Base-by-base conservation (phyloP, 805 yeast genomes). In the Pichia phayaonensis region DNA sequence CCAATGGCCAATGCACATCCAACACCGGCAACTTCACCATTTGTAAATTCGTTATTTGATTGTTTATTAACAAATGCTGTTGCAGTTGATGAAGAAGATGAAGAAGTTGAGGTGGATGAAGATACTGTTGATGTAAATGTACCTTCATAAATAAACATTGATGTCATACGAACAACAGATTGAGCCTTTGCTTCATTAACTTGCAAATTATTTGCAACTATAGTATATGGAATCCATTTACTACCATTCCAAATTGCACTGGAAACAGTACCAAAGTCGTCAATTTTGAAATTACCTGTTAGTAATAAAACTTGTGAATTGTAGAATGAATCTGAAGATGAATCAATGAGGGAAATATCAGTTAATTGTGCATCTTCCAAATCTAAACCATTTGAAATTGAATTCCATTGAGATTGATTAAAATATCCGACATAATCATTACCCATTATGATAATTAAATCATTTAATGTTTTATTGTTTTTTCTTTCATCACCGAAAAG, bases 21-120 rank as follows among this genome's bases (percentile, higher is more conserved):
- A 42, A 85, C 76, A 27, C 86, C 74, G 4, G 83, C 89, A 27
- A 85, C 82, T 58, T 75, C 83, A 0, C 94, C 90, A 21, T 78
- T 63, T 13, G 72, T 65, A 65, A 75, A 68, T 34, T 34, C 38
- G 8, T 16, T n/a, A 50, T 61, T 55, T 13, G 46, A 31, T 18
- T 49, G 52, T 16, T 40, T 40, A 6, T 54, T 31, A 8, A 31
- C 4, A 2, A 53, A 16, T n/a, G 55, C 20, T 7, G 58, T 38
- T 1, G 53, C 24, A 18, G 50, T 24, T 13, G 52, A 46, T 10
- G 52, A 21, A 31, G 53, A 5, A 26, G 49, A 21, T 10, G 47
- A 22, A 8, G 48, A 42, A 7, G 31, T 22, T 65, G 45, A 40
- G 4, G 39, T 20, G 65, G 46, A 24, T 1, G 65, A 43, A 7